Evolutionary conservation across 306 rosid species (phyloP), one percentile per base, ranked within the genome.

Genomic region (Ormosia semicastrata): DNA sequence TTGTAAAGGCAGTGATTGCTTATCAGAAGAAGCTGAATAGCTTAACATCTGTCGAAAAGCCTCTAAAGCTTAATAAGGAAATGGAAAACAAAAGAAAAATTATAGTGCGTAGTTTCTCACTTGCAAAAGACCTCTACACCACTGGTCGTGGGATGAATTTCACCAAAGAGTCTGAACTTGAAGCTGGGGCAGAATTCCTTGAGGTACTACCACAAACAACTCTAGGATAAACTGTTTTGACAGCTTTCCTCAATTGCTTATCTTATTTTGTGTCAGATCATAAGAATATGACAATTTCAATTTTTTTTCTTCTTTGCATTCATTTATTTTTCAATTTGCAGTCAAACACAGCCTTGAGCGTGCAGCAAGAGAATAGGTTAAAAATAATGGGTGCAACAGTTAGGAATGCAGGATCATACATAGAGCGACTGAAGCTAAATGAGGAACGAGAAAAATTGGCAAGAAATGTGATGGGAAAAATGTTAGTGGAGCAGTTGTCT

Each of bases 301-400:
- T 14, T 5, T 6, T 6, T 18, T n/a, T 15, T 29, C 0, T 37
- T 8, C 0, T 78, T 2, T 40, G 39, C 32, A 32, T 37, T 63
- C 14, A 15, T 66, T 43, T 11, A 53, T 53, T 46, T 77, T 34
- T 37, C 0, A 64, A 66, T 44, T 65, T 86, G 88, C 91, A 95
- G 98, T 90, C 97, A 37, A 94, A 95, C 85, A 93, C 91, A 40
- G 97, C 93, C 3, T 73, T 95, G 87, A 95, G 93, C 60, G 81
- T 83, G 69, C 97, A 91, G n/a, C 97, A 94, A 85, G 94, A 93
- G 78, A 91, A 89, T 0, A 90, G 98, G 82, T 32, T 95, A 43
- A 95, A 93, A 91, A 97, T 93, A 83, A 91, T 95, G 97, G 98
- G 98, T 3, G 98, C 98, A 87, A 95, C 98, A 41, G 97, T 95